A percentile compares a stretch with the other conserved stretches of the same genome.
These are phyloP conservation scores for Penicillium janthinellum DNA, from an alignment of 2,329 filamentous ascomycete species.

Conservation along the genomic window DNA sequence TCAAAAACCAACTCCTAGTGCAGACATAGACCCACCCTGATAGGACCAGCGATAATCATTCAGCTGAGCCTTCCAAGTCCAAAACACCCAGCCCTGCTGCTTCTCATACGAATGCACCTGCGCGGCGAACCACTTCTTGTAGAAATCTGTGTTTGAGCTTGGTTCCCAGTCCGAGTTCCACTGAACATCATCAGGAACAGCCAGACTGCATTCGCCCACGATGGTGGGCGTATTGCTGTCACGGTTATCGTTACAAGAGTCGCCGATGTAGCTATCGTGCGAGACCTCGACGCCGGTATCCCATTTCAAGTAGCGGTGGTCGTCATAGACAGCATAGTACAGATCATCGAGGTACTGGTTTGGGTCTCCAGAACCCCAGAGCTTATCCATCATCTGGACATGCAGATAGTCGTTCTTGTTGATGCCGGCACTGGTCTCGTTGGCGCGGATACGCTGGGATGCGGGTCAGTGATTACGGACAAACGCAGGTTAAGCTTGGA, in stretches of 20 bases:
- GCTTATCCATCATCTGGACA: slow-evolving; percentile 56
- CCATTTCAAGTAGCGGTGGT: slow-evolving; percentile 63
- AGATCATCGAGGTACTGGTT: slow-evolving; percentile 48
- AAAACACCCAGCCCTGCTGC: slow-evolving; percentile 58
- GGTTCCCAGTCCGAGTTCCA: slow-evolving; percentile 49
- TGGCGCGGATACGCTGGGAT: slow-evolving; percentile 49
- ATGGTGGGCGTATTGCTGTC: background rate
- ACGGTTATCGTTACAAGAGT: background rate
- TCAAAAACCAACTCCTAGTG: background rate
- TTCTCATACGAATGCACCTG: slow-evolving; percentile 60
- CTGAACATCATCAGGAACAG: slow-evolving; percentile 40
- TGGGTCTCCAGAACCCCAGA: slow-evolving; percentile 61
- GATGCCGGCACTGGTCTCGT: slow-evolving; percentile 51
- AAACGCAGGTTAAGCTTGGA: background rate
- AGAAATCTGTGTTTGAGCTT: slow-evolving; percentile 52
- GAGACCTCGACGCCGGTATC: slow-evolving; percentile 47
- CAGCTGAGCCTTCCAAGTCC: slow-evolving; percentile 60
- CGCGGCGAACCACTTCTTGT: slow-evolving; percentile 59
- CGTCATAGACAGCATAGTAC: slow-evolving; percentile 56
- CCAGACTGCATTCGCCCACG: background rate
- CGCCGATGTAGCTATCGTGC: slow-evolving; percentile 50
- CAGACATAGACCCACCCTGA: slow-evolving; percentile 20
- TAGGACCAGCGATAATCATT: slow-evolving; percentile 39
- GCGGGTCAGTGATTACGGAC: background rate
- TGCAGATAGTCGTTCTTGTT: slow-evolving; percentile 51